Base-by-base conservation (phyloP, 2,329 filamentous ascomycete species). In the Diaporthe longicolla region DNA sequence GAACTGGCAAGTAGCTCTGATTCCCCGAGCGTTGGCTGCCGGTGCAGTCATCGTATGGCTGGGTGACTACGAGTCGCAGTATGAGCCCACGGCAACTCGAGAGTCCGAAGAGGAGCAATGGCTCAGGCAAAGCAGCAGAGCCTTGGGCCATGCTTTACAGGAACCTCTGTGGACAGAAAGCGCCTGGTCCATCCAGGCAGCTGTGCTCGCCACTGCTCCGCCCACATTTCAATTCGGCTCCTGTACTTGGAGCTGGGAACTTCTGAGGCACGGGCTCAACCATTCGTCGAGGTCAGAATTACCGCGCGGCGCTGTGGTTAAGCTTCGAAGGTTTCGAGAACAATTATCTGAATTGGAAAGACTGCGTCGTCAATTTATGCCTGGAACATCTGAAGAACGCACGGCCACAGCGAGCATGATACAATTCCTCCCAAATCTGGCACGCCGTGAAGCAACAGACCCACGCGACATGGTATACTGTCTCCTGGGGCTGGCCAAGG, bases 131-230 rank as follows among this genome's bases (percentile, higher is more conserved):
- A 66, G 63, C 24, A 13, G 45, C 21, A 35, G 63, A 24, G 63
- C 63, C 8, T 21, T 66, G 32, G 63, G 63, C 17, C 63, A n/a
- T 21, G 45, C 63, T 7, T n/a, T 66, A 11, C 24, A 26, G 45
- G 63, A 66, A n/a, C 63, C 63, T 11, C 63, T 66, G 11, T 66
- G 63, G 63, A 40, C 63, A 26, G 63, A 66, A 37, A 15, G 45
- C n/a, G 63, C 45, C 26, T 66, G 63, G 63, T 66, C 63, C 24
- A 66, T 66, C 29, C 63, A 66, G 32, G 29, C 63, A 52, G 63
- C 63, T 24, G 63, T 52, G 3, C 45, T 66, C 3, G 32, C 63
- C 32, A 32, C 29, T 3, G 63, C 11, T 37, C 45, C 63, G 13
- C 63, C 63, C 1, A 52, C 29, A 0, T 52, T 66, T 26, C 63